Conservation (phyloP, 352 stramenopile species). For the Globisporangium mamillatum region DNA sequence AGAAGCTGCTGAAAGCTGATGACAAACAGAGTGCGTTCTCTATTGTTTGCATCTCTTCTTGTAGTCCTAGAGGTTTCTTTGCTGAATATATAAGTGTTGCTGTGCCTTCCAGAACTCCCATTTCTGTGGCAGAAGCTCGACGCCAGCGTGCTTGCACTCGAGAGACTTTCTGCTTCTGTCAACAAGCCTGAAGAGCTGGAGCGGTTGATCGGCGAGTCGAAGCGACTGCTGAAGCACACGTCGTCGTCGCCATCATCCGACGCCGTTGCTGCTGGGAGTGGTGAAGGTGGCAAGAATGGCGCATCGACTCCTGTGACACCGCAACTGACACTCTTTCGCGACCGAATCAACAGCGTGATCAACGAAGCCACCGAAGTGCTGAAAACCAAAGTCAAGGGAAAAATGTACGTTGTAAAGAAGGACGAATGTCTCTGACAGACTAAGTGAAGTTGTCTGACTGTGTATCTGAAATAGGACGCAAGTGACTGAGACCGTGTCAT, state of each 20-base stretch:
- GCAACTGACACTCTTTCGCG: slow-evolving; percentile 34
- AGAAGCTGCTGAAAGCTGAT: slow-evolving; percentile 53
- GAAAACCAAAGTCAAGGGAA: slow-evolving; percentile 43
- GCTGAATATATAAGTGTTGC: not conserved
- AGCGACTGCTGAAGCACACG: slow-evolving; percentile 37
- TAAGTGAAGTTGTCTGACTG: too few relatives aligned
- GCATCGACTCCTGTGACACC: slow-evolving; percentile 14
- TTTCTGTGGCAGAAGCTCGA: slow-evolving; percentile 62
- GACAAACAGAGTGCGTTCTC: slow-evolving; percentile 23
- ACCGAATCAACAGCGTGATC: slow-evolving; percentile 50
- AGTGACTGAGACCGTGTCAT: slow-evolving; percentile 49
- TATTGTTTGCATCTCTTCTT: not conserved
- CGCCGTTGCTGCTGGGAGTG: not conserved
- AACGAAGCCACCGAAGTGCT: slow-evolving; percentile 40
- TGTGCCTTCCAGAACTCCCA: slow-evolving; percentile 9
- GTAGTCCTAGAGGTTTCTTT: not conserved
- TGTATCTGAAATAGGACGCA: slow-evolving; percentile 31
- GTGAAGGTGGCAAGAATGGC: not conserved
- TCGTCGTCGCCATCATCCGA: not conserved
- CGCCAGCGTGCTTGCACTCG: slow-evolving; percentile 43
- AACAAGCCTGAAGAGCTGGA: slow-evolving; percentile 64
- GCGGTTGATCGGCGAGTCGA: slow-evolving; percentile 48
- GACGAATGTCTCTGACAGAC: too few relatives aligned
- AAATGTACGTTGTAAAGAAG: slow-evolving; percentile 41
- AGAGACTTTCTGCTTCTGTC: slow-evolving; percentile 40